These are phyloP conservation scores for Solanum chiquidenum DNA, from an alignment of 257 asterid species.

Conservation along the genomic window DNA sequence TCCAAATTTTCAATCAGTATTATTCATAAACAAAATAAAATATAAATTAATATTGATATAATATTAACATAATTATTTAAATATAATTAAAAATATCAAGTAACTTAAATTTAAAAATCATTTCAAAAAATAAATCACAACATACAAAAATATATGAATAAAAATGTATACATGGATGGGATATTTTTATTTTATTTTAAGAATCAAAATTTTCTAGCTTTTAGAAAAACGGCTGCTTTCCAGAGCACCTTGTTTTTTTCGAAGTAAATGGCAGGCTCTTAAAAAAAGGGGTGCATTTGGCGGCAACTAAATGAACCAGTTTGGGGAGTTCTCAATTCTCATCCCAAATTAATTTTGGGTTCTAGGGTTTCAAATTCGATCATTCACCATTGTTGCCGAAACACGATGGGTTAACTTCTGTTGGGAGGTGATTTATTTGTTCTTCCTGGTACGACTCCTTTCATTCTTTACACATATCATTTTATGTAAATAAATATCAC, in stretches of 20 bases:
- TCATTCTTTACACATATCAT: background rate
- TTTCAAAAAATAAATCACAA: no score
- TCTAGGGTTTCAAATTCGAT: background rate
- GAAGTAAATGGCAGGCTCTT: background rate
- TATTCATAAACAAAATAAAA: no score
- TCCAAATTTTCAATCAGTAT: no score
- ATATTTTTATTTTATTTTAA: no score
- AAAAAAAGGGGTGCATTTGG: background rate
- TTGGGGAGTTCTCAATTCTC: background rate
- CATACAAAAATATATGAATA: no score
- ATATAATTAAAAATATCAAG: background rate
- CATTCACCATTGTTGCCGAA: background rate
- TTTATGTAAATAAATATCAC: background rate
- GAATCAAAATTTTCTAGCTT: background rate
- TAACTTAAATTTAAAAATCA: no score
- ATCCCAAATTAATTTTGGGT: background rate
- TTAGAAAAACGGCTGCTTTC: background rate
- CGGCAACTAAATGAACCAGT: background rate
- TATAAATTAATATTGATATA: no score
- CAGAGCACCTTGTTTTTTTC: background rate
- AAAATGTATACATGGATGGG: no score
- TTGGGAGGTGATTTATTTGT: background rate
- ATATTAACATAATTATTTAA: no score
- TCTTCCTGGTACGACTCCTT: background rate
- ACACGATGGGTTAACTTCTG: background rate